These are phyloP conservation scores for Populus hybrid DNA, from an alignment of 441 rosid species.

Conservation along the genomic window DNA sequence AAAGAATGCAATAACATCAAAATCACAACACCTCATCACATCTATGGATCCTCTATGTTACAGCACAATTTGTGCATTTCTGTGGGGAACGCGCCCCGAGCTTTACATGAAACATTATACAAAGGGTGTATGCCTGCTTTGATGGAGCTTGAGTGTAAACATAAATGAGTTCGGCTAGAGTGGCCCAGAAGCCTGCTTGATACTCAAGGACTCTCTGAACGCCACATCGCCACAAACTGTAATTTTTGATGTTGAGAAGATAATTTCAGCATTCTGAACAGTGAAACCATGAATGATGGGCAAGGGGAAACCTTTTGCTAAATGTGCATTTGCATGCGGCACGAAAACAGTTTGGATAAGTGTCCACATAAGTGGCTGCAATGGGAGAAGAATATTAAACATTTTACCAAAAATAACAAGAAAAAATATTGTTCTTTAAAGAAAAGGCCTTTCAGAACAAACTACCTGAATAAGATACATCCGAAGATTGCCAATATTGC, in stretches of 20 bases:
- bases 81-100: background rate
- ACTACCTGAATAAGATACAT: slow-evolving; percentile 71
- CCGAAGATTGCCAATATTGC: slow-evolving; percentile 76
- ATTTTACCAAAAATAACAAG: background rate
- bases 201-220: slow-evolving; percentile 33
- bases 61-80: slow-evolving; percentile 4
- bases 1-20: background rate
- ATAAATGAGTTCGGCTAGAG: background rate
- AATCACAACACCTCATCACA: background rate
- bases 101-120: slow-evolving; percentile 12
- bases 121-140: background rate
- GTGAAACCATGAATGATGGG: slow-evolving; percentile 91
- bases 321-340: slow-evolving; percentile 67
- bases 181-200: slow-evolving; percentile 11
- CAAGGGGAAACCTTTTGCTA: slow-evolving; percentile 72
- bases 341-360: slow-evolving; percentile 71
- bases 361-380: slow-evolving; percentile 89
- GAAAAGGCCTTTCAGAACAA: background rate
- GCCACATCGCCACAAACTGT: slow-evolving; percentile 64
- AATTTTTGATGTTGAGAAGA: slow-evolving; percentile 49
- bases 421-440: background rate
- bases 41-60: background rate
- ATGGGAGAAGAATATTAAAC: slow-evolving; percentile 1
- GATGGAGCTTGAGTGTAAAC: background rate
- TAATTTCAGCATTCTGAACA: slow-evolving; percentile 55